Base-by-base conservation (phyloP, 768 basidiomycete species). In the Leucocoprinus birnbaumii region DNA sequence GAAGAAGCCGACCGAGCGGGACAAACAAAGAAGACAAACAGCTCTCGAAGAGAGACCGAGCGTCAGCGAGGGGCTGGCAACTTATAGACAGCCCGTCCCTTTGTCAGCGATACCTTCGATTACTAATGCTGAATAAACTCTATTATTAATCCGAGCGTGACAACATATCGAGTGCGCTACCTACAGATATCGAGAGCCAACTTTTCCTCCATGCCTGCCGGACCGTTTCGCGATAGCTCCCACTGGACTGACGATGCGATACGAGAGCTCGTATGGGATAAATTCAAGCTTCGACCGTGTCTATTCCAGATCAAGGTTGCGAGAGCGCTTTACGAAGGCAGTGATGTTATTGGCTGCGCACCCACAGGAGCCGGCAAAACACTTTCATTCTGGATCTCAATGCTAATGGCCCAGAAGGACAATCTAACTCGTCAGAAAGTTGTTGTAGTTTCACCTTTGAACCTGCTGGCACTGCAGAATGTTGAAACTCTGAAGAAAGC, bases 391-490 rank as follows among this genome's bases (percentile, higher is more conserved):
- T 63, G 58, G 57, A 63, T 63, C 5, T 13, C 62, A 0, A 40
- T 63, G 11, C 41, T 63, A 26, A 61, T 63, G 58, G 52, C 56
- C 8, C 43, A 58, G 9, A 48, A 51, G 38, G 55, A 61, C 3
- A 54, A 53, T 14, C 21, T 21, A 3, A 52, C 57, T 16, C 31
- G 11, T 5, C 53, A 49, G 46, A 63, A 55, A 42, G 49, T 54
- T 4, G 57, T 70, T n/a, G 57, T 71, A 25, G 61, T 69, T 3
- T 66, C 67, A 3, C 64, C 68, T 2, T 56, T 71, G 2, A 71
- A 69, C 46, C 53, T 71, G 2, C 63, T 73, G 1, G 69, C 68
- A 10, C 54, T 59, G 11, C 68, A 73, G 51, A 67, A 65, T 56
- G 58, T 56, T 3, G 41, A 51, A 3, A 49, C 69, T 3, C 56